Base-by-base conservation (phyloP, 108 stramenopile species). In the Cyclotella choctawhatcheeana region DNA sequence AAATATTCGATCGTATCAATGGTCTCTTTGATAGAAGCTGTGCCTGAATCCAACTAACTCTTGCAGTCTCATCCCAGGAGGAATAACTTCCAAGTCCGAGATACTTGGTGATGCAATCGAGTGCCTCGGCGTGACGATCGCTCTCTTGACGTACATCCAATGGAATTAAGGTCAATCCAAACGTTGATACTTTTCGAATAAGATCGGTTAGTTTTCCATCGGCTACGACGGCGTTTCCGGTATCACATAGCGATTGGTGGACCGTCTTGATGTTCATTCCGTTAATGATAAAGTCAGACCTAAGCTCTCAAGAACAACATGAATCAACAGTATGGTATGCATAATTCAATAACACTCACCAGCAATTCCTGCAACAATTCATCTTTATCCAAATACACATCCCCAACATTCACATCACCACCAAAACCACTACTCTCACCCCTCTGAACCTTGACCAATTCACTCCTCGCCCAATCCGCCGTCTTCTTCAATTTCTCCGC, bases 141-240 rank as follows among this genome's bases (percentile, higher is more conserved):
- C 92, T 93, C 78, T 99, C 98, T 76, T 99, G 96, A 7, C 98
- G 93, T 16, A 99, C 81, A 69, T 99, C 98, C 31, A 99, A 76
- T 1, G 97, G 96, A 8, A 90, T 80, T 34, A 99, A 67, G 21
- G 94, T 95, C 34, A 97, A 71, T n/a, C 98, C 98, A 77, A 99
- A 99, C 61, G 94, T 86, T 16, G 86, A 75, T 6, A 96, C 74
- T 48, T 97, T 93, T 26, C 97, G 84, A 71, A 98, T 92, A 34
- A 94, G 69, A 71, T 99, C 97, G 4, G 81, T 75, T 29, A 99
- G 80, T 2, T 79, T 69, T 3, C 98, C 98, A 67, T 91, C 81
- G n/a, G 98, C 97, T 24, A 85, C 74, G 10, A 90, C 77, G 22
- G 62, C 77, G 65, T 96, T 92, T 6, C 93, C 96, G 6, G 94